phyloP scores from a whole-genome alignment of 1,284 basidiomycete species.

The Ceratobasidium sp. region DNA sequence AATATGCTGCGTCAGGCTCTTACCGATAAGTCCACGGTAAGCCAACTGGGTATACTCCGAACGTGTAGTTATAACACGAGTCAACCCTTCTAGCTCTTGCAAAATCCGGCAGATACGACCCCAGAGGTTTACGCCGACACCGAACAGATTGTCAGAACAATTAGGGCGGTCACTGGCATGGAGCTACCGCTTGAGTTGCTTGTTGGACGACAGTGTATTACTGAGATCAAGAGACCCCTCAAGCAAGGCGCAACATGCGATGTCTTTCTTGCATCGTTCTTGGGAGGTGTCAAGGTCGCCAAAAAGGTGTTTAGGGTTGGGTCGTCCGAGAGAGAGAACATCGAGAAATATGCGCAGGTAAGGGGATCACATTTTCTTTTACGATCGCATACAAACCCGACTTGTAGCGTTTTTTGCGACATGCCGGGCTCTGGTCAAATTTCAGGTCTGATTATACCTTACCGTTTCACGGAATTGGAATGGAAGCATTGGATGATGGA shows the following conservation, averaged over 20 bases:
- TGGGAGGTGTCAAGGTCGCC: conserved; percentile 33
- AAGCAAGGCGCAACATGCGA: conserved; percentile 19
- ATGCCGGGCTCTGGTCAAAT: background rate
- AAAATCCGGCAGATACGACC: background rate
- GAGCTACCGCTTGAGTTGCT: conserved; percentile 15
- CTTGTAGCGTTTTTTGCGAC: background rate
- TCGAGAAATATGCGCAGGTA: background rate
- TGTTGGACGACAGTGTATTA: conserved; percentile 18
- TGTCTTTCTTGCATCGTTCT: conserved; percentile 8
- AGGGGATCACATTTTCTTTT: background rate
- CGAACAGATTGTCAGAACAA: conserved; percentile 3
- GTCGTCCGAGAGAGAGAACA: background rate
- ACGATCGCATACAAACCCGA: background rate
- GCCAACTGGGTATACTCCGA: background rate
- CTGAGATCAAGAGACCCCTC: conserved; percentile 1
- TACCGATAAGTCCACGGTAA: background rate
- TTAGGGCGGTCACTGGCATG: conserved; percentile 16
- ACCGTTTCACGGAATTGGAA: conserved; percentile 13
- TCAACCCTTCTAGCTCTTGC: background rate
- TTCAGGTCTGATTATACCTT: conserved; percentile 15
- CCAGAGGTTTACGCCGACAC: conserved; percentile 4
- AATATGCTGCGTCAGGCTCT: background rate
- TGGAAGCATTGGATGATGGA: background rate
- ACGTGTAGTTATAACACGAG: background rate
- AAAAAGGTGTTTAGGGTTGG: conserved; percentile 35